Percentiles rank a stretch among this genome's conserved stretches.
Conservation (phyloP, 2,329 filamentous ascomycete species). For the Rhynchosporium agropyri region DNA sequence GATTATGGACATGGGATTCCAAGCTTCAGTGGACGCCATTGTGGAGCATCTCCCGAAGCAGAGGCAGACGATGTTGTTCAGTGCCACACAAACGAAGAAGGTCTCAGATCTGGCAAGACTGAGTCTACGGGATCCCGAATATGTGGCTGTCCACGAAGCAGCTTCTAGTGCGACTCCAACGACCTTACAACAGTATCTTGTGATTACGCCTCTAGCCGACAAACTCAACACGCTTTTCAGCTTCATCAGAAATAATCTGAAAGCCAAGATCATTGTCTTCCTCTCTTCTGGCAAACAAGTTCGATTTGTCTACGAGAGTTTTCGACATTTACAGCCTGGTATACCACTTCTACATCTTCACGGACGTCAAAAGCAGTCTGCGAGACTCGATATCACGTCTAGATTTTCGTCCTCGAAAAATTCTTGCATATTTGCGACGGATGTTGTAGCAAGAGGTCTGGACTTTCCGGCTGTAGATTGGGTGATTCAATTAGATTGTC, state of each 20-base stretch:
- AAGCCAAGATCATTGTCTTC: constrained; percentile 94
- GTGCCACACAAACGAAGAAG: constrained; percentile 92
- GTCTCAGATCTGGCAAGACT: constrained; percentile 89
- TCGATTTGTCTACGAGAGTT: constrained; percentile 90
- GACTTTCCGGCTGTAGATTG: constrained; percentile 98
- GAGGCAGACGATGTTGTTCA: constrained; percentile 92
- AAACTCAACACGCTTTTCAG: constrained; percentile 93
- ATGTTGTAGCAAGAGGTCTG: constrained; percentile 89
- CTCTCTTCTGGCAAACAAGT: constrained; percentile 95
- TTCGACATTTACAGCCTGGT: constrained; percentile 91
- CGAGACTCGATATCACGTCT: constrained; percentile 82
- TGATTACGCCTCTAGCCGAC: constrained; percentile 79
- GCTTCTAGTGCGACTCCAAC: constrained; percentile 79
- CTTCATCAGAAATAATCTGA: constrained; percentile 88
- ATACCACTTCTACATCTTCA: constrained; percentile 91
- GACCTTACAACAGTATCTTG: constrained; percentile 87
- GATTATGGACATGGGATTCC: constrained; percentile 98
- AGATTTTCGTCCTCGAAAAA: constrained; percentile 80
- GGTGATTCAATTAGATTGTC: constrained; percentile 98
- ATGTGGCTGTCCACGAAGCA: constrained; percentile 89
- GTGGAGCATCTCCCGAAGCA: constrained; percentile 85
- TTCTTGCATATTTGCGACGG: constrained; percentile 90
- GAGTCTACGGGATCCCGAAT: constrained; percentile 88
- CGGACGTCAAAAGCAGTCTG: constrained; percentile 89
- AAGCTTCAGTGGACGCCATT: constrained; percentile 86